Conservation (phyloP, 2,329 filamentous ascomycete species). For the Didymellaceae sp. region DNA sequence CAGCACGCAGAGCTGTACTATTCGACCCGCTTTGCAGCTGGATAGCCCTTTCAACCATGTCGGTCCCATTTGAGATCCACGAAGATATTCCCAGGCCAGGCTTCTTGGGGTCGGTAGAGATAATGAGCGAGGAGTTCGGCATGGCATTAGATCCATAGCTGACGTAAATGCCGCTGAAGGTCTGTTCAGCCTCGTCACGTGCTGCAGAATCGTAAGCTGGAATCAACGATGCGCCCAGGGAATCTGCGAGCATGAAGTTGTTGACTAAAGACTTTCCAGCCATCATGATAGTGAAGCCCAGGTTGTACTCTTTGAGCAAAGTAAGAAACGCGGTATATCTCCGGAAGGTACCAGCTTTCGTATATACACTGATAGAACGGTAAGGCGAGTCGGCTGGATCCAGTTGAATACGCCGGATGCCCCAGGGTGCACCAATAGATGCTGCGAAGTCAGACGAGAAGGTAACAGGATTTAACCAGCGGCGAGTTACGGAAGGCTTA, state of each 20-base stretch:
- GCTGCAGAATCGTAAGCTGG: conserved; percentile 37
- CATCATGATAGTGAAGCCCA: conserved; percentile 51
- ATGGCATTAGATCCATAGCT: conserved; percentile 6
- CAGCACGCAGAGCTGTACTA: conserved; percentile 7
- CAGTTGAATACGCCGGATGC: conserved; percentile 43
- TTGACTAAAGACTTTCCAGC: conserved; percentile 37
- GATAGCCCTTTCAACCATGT: conserved; percentile 33
- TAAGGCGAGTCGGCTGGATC: conserved; percentile 12
- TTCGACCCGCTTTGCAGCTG: conserved; percentile 19
- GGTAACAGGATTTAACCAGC: conserved; percentile 52
- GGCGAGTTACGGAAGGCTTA: conserved; percentile 41
- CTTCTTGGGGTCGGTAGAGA: conserved; percentile 31
- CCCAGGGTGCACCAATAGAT: conserved; percentile 49
- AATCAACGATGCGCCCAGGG: conserved; percentile 24
- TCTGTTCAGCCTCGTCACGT: conserved; percentile 33
- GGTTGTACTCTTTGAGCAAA: conserved; percentile 53
- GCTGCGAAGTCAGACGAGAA: conserved; percentile 45
- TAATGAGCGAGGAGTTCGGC: conserved; percentile 35
- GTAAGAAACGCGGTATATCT: conserved; percentile 50
- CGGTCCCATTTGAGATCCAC: conserved; percentile 43
- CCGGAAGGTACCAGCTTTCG: conserved; percentile 55
- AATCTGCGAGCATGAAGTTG: conserved; percentile 13
- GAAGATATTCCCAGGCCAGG: conserved; percentile 39
- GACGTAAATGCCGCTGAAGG: conserved; percentile 38
- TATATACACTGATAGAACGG: conserved; percentile 45